phyloP scores from a whole-genome alignment of 2,329 filamentous ascomycete genomes.

The Elsinoe necatrix region DNA sequence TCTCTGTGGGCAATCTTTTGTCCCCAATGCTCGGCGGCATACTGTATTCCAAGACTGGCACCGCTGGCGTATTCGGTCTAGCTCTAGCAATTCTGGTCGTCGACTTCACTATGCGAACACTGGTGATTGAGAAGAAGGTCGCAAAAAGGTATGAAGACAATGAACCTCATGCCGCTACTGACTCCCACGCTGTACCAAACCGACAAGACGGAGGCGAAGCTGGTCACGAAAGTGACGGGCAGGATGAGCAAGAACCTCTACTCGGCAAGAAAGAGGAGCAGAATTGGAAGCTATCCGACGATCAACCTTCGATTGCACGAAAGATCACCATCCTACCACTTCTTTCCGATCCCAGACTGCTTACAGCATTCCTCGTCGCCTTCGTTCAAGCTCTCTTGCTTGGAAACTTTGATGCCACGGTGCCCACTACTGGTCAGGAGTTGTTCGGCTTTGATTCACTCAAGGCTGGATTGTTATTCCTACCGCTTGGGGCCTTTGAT shows the following conservation, averaged over 20 bases:
- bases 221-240: constrained; percentile 20
- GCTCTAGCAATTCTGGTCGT: constrained; percentile 46
- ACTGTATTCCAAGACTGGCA: constrained; percentile 51
- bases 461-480: constrained; percentile 38
- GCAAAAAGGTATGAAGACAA: constrained; percentile 38
- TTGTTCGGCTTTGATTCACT: constrained; percentile 39
- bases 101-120: constrained; percentile 52
- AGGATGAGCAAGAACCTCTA: constrained; percentile 30
- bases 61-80: constrained; percentile 51
- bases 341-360: constrained; percentile 33
- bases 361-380: constrained; percentile 34
- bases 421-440: constrained; percentile 38
- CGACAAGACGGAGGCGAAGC: constrained; percentile 20
- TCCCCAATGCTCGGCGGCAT: constrained; percentile 53
- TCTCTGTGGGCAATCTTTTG: constrained; percentile 48
- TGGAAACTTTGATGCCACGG: constrained; percentile 41
- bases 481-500: constrained; percentile 38
- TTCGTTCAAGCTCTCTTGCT: constrained; percentile 39
- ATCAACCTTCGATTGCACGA: constrained; percentile 34
- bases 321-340: constrained; percentile 42
- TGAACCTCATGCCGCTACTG: constrained; percentile 22
- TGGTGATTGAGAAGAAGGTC: constrained; percentile 56
- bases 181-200: constrained; percentile 17
- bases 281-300: constrained; percentile 37
- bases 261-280: constrained; percentile 30